Evolutionary conservation across 177 flowering plant species (phyloP).

Genomic region (Telopea speciosissima): DNA sequence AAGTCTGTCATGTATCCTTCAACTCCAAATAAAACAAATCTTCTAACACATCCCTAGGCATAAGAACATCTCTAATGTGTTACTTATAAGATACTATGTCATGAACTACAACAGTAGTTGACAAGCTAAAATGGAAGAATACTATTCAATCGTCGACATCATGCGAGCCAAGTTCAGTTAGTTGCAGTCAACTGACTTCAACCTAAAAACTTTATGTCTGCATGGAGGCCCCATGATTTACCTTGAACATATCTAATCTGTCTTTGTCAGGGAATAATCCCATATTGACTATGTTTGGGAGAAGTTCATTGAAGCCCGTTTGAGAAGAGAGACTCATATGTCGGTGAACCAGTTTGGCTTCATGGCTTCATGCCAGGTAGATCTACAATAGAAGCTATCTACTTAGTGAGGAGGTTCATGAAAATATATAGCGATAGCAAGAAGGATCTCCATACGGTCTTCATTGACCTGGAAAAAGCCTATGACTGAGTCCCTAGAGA

Average conservation of each 20-base stretch:
- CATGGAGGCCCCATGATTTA: background rate
- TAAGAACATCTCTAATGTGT: background rate
- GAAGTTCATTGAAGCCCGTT: no score
- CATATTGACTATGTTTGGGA: no score
- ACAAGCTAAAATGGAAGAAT: background rate
- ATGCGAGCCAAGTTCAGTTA: background rate
- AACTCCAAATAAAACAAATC: background rate
- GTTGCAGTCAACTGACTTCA: background rate
- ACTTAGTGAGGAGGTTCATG: no score
- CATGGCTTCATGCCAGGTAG: no score
- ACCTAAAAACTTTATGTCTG: background rate
- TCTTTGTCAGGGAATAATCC: no score
- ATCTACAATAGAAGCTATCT: no score
- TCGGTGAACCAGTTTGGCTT: no score
- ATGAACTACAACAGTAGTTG: background rate
- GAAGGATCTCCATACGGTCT: no score
- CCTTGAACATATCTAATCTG: background rate
- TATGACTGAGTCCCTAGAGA: no score
- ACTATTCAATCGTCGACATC: background rate
- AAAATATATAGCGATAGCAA: no score
- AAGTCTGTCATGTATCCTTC: background rate
- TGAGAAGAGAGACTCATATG: no score
- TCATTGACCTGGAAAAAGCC: no score
- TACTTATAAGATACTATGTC: background rate
- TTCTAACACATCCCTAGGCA: background rate